These are phyloP conservation scores for Solanum bukasovii DNA, from an alignment of 257 asterid genomes.

Conservation along the genomic window DNA sequence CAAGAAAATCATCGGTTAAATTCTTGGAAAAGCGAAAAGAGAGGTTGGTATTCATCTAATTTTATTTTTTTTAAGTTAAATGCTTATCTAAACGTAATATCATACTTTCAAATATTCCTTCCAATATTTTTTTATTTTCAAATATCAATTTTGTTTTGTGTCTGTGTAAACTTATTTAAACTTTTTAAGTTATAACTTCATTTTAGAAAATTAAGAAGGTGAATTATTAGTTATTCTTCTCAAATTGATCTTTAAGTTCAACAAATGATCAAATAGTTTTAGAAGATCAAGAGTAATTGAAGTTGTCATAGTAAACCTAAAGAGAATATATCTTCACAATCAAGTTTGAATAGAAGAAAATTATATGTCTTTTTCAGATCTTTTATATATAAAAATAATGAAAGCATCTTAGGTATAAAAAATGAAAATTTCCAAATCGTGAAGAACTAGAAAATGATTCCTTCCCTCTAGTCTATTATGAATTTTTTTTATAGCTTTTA, in stretches of 20 bases:
- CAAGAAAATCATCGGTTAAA: background rate
- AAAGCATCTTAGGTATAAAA: no score
- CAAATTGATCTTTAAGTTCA: background rate
- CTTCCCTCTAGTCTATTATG: no score
- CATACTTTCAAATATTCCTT: background rate
- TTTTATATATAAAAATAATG: no score
- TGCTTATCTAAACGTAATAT: background rate
- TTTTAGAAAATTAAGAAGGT: background rate
- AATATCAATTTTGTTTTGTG: background rate
- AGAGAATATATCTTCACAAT: no score
- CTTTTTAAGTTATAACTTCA: background rate
- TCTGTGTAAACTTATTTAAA: background rate
- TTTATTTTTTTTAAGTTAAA: background rate
- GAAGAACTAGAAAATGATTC: no score
- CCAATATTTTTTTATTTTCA: no score
- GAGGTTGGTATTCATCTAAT: background rate
- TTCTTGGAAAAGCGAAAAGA: background rate
- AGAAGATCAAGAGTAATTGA: background rate
- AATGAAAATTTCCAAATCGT: no score
- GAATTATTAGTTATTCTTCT: background rate
- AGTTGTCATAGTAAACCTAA: no score
- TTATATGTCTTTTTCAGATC: no score
- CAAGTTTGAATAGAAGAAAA: no score
- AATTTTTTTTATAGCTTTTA: no score
- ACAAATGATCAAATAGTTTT: background rate